Evolutionary conservation across 2,329 filamentous ascomycete species (phyloP).

Genomic region (Colletotrichum sp.): DNA sequence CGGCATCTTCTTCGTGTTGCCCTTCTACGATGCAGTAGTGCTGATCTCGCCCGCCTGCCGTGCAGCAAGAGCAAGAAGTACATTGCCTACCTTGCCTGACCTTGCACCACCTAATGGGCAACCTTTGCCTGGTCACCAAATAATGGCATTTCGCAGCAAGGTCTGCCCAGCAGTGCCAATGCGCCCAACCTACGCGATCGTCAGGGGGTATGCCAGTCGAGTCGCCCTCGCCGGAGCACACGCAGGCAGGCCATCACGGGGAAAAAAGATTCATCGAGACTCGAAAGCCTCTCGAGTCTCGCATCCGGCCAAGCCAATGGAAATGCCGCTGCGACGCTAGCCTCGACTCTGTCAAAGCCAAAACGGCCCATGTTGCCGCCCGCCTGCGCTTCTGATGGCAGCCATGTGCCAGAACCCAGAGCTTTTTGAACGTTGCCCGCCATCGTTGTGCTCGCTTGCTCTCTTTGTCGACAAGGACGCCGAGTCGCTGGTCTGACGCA

Average conservation of each 20-base stretch:
- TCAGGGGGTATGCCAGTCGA: not conserved
- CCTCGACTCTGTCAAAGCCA: slow-evolving; percentile 1
- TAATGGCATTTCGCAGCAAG: not conserved
- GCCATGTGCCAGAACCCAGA: not conserved
- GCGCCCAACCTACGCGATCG: not conserved
- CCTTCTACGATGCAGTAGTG: not conserved
- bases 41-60: not conserved
- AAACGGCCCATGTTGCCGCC: not conserved
- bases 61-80: not conserved
- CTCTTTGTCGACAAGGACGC: not conserved
- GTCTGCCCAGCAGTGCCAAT: not conserved
- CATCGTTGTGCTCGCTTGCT: not conserved
- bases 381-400: not conserved
- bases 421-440: not conserved
- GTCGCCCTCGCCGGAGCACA: not conserved
- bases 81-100: not conserved
- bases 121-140: not conserved
- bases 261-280: not conserved
- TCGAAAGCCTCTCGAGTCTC: not conserved
- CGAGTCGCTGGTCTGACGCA: not conserved
- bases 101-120: not conserved
- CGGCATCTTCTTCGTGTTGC: not conserved
- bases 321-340: not conserved
- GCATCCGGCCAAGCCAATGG: slow-evolving; percentile 13
- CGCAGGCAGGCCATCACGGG: not conserved